Percentiles rank a stretch among this genome's conserved stretches.
Evolutionary conservation across 345 rosid genomes (phyloP).

Genomic region (Aquilaria malaccensis): DNA sequence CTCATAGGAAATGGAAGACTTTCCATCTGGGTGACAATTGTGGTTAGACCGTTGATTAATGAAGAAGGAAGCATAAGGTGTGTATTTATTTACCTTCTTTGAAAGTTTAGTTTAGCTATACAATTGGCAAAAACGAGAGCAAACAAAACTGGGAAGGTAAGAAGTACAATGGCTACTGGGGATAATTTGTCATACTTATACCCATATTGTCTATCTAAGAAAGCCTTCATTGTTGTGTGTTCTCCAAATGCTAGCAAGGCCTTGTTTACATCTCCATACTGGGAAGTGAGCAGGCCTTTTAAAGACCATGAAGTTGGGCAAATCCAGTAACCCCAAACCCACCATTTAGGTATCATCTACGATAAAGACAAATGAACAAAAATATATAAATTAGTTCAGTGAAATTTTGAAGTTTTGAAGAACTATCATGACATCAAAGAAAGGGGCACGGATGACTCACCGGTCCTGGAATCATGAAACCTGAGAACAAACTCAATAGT

Average conservation of each 20-base stretch:
- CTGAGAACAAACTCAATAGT: constrained; percentile 28
- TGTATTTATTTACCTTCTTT: constrained; percentile 16
- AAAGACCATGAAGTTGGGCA: constrained; percentile 36
- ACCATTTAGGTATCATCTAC: constrained; percentile 42
- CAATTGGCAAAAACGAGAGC: constrained; percentile 22
- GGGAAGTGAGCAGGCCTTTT: constrained; percentile 30
- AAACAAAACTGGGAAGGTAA: constrained; percentile 25
- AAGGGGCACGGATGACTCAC: constrained; percentile 15
- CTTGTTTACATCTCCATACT: constrained; percentile 30
- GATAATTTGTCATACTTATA: constrained; percentile 22
- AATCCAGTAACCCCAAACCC: constrained; percentile 38
- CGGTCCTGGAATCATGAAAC: constrained; percentile 42
- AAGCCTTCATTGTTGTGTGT: constrained; percentile 14
- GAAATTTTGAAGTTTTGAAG: neutral
- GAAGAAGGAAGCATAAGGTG: too few relatives aligned
- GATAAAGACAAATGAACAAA: neutral
- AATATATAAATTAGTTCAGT: neutral
- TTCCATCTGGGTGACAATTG: too few relatives aligned
- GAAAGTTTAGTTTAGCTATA: constrained; percentile 36
- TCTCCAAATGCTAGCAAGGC: constrained; percentile 25
- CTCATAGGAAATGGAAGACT: too few relatives aligned
- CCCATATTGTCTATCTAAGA: constrained; percentile 26
- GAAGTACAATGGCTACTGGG: constrained; percentile 16
- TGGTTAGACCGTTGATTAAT: too few relatives aligned
- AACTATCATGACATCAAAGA: neutral